phyloP scores from a whole-genome alignment of 2,329 filamentous ascomycete species.

The Chrysoporthe deuterocubensis region DNA sequence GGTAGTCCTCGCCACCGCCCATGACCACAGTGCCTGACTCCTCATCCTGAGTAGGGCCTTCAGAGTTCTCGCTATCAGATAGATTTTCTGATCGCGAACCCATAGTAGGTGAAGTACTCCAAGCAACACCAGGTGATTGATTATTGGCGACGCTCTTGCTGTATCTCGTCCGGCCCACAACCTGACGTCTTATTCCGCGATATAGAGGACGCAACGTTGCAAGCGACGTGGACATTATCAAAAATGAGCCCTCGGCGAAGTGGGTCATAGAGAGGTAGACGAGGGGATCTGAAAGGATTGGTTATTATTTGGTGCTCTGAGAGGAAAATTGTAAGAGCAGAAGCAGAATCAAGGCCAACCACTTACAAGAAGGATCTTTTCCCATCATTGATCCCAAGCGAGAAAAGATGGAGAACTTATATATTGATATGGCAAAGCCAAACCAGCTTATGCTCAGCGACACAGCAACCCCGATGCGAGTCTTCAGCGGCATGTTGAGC shows the following conservation, averaged over 20 bases:
- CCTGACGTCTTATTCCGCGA: slow-evolving; percentile 19
- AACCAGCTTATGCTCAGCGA: slow-evolving; percentile 35
- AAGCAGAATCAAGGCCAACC: neutral
- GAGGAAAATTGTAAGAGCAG: slow-evolving; percentile 30
- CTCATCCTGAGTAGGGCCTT: neutral
- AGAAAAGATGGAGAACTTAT: slow-evolving; percentile 36
- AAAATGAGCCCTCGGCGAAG: slow-evolving; percentile 29
- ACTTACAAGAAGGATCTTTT: slow-evolving; percentile 38
- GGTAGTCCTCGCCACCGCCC: neutral
- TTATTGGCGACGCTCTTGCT: neutral
- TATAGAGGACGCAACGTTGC: slow-evolving; percentile 26
- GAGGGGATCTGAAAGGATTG: slow-evolving; percentile 27
- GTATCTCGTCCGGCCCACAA: neutral
- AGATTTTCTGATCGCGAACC: neutral
- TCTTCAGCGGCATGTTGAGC: slow-evolving; percentile 37
- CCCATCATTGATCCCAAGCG: slow-evolving; percentile 32
- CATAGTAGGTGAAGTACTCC: neutral
- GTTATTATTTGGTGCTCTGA: neutral
- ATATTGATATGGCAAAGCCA: slow-evolving; percentile 36
- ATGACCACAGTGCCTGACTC: neutral
- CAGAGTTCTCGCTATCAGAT: neutral
- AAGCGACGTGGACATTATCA: slow-evolving; percentile 26
- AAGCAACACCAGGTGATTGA: neutral
- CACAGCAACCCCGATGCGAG: slow-evolving; percentile 33
- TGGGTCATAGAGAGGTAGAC: slow-evolving; percentile 37